phyloP scores from a whole-genome alignment of 148 eudicot genomes.

The Nyssa sinensis region DNA sequence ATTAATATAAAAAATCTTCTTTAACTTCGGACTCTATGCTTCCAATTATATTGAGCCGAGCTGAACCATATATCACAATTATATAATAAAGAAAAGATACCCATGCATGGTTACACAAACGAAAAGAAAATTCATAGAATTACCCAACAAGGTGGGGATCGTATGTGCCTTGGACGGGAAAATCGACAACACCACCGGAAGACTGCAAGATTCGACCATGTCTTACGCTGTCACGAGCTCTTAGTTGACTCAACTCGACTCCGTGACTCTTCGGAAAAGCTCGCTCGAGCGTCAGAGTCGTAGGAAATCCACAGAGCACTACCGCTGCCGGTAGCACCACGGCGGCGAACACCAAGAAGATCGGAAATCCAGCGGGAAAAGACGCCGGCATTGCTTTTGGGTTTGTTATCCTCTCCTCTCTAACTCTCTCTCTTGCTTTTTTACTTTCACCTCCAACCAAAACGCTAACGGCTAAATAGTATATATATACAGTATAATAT shows the following conservation, averaged over 20 bases:
- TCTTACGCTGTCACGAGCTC: conserved; percentile 59
- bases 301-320: conserved; percentile 28
- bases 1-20: too few species aligned
- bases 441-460: conserved; percentile 10
- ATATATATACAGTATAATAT: neutral
- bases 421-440: neutral
- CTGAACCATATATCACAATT: too few species aligned
- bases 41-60: too few species aligned
- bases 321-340: conserved; percentile 22
- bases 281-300: conserved; percentile 56
- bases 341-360: conserved; percentile 37
- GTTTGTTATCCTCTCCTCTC: neutral
- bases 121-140: neutral
- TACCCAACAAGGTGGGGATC: conserved; percentile 93
- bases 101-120: too few species aligned
- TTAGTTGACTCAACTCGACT: conserved; percentile 79
- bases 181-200: conserved; percentile 59
- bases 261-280: conserved; percentile 64
- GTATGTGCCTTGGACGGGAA: conserved; percentile 72
- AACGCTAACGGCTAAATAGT: neutral
- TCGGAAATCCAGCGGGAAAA: conserved; percentile 19
- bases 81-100: too few species aligned
- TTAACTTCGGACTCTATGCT: too few species aligned
- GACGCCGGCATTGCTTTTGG: conserved; percentile 25
- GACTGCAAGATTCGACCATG: conserved; percentile 71